These are phyloP conservation scores for Eremochloa ophiuroides DNA, from an alignment of 176 grass and related monocot genomes.

Conservation along the genomic window DNA sequence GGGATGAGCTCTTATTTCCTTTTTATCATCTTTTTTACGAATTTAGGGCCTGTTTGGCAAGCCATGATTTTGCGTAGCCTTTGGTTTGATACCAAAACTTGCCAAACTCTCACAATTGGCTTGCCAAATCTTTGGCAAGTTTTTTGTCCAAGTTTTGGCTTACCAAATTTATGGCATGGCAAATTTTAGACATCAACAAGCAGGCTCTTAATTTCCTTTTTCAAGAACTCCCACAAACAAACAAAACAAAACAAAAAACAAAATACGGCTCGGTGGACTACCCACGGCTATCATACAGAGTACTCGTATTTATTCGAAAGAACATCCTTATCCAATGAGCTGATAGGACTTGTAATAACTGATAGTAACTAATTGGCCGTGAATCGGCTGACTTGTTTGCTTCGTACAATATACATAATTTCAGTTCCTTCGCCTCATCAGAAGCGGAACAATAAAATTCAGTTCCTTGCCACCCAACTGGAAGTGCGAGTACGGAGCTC, in stretches of 20 bases:
- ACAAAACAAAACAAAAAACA: too few relatives aligned
- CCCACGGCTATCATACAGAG: not conserved
- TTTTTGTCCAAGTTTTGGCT: too few relatives aligned
- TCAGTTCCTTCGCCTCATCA: not conserved
- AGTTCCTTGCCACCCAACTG: constrained; percentile 7
- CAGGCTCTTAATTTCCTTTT: too few relatives aligned
- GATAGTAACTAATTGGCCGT: not conserved
- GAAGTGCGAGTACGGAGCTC: not conserved
- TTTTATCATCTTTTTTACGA: too few relatives aligned
- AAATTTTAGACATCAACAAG: too few relatives aligned
- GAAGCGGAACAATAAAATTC: not conserved
- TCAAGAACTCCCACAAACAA: not conserved
- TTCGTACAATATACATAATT: not conserved
- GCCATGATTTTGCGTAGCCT: too few relatives aligned
- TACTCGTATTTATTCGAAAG: not conserved
- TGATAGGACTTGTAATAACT: not conserved
- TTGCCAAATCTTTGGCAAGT: too few relatives aligned
- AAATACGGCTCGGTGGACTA: not conserved
- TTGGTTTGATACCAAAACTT: too few relatives aligned
- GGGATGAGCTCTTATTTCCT: too few relatives aligned
- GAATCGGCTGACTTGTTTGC: not conserved
- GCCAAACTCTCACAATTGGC: too few relatives aligned
- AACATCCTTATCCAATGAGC: not conserved
- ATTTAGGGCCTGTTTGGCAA: too few relatives aligned
- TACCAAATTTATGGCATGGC: too few relatives aligned